Percentiles rank a stretch among this genome's conserved stretches.
Evolutionary conservation across 2,329 filamentous ascomycete genomes (phyloP).

Genomic region (Phoma sp.): DNA sequence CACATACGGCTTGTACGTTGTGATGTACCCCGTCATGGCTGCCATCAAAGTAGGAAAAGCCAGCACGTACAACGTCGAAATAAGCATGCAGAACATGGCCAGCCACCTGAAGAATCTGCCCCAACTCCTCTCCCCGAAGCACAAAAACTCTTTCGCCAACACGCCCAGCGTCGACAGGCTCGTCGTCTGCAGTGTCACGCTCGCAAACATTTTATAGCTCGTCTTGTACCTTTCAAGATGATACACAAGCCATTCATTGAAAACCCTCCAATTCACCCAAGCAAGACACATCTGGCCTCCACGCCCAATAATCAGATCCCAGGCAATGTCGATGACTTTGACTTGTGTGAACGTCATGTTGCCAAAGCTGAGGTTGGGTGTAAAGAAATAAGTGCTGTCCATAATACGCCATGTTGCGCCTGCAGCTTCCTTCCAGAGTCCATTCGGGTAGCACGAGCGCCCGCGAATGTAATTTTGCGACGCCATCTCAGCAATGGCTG

Average conservation of each 20-base stretch:
- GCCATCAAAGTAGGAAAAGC: constrained; percentile 47
- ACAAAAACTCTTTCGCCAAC: constrained; percentile 37
- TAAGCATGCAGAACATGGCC: constrained; percentile 37
- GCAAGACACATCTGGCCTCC: constrained; percentile 44
- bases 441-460: constrained; percentile 42
- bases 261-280: constrained; percentile 47
- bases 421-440: constrained; percentile 34
- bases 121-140: constrained; percentile 32
- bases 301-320: constrained; percentile 48
- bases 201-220: constrained; percentile 39
- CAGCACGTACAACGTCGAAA: constrained; percentile 44
- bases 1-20: constrained; percentile 37
- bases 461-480: constrained; percentile 36
- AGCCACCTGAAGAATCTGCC: constrained; percentile 43
- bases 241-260: constrained; percentile 46
- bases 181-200: constrained; percentile 38
- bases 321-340: constrained; percentile 48
- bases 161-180: constrained; percentile 41
- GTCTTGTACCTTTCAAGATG: constrained; percentile 44
- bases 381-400: constrained; percentile 45
- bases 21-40: constrained; percentile 51
- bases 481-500: constrained; percentile 35
- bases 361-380: constrained; percentile 42
- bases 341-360: constrained; percentile 44
- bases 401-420: constrained; percentile 45